Percentiles rank a stretch among this genome's conserved stretches.
phyloP scores from a whole-genome alignment of 2,329 filamentous ascomycete species.

The Penicillium freii region DNA sequence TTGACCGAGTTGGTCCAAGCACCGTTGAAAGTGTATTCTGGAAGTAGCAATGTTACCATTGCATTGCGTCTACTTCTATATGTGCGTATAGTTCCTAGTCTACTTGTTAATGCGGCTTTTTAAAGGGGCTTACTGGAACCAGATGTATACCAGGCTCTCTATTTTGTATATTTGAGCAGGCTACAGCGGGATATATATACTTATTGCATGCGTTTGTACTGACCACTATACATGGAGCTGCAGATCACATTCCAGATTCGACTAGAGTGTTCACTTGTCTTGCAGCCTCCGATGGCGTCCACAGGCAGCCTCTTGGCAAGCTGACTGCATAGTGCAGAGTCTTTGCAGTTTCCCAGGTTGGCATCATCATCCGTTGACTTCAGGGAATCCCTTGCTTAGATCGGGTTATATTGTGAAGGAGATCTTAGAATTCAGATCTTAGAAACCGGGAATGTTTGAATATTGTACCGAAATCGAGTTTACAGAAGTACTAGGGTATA shows the following conservation, averaged over 20 bases:
- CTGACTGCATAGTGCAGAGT: conserved; percentile 18
- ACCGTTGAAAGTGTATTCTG: conserved; percentile 13
- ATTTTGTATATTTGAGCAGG: neutral
- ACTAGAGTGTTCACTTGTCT: conserved; percentile 4
- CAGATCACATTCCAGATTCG: conserved; percentile 6
- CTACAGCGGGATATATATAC: neutral
- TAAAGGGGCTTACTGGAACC: neutral
- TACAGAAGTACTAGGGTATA: neutral
- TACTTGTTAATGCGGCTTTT: neutral
- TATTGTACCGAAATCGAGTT: neutral
- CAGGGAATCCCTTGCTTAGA: neutral
- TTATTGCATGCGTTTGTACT: neutral
- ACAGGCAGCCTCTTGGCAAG: conserved; percentile 11
- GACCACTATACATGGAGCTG: conserved; percentile 3
- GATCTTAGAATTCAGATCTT: neutral
- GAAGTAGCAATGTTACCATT: conserved; percentile 7
- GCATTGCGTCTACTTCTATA: neutral
- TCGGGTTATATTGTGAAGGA: neutral
- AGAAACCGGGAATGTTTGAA: neutral
- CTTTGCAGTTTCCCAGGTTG: conserved; percentile 7
- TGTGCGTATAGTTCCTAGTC: neutral
- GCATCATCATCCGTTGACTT: conserved; percentile 10
- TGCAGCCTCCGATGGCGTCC: conserved; percentile 3
- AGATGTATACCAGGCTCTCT: neutral
- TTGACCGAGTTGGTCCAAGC: conserved; percentile 25